Percentiles rank a stretch among this genome's conserved stretches.
These are phyloP conservation scores for Sicyos edulis DNA, from an alignment of 306 rosid species.

Conservation along the genomic window DNA sequence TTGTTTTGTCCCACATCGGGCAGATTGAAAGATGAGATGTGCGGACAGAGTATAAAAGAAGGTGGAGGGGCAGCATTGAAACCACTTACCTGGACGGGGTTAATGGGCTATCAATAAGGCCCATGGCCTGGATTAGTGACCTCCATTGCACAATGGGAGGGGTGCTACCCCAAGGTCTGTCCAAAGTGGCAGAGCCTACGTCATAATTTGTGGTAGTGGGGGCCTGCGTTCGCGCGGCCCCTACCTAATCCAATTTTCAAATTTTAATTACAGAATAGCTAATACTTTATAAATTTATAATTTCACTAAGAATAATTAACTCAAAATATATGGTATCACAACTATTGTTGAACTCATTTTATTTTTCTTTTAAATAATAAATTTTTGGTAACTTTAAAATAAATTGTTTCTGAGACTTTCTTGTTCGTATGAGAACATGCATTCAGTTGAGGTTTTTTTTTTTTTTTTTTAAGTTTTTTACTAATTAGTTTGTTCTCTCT, in stretches of 20 bases:
- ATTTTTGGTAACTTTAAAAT: too few species aligned
- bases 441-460: too few species aligned
- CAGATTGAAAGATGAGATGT: neutral
- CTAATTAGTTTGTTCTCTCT: too few species aligned
- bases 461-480: too few species aligned
- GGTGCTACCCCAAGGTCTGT: constrained; percentile 11
- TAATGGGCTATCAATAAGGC: neutral
- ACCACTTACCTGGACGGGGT: constrained; percentile 17
- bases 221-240: constrained; percentile 67
- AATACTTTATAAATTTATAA: too few species aligned
- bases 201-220: constrained; percentile 54
- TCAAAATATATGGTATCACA: too few species aligned
- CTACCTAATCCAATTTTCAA: neutral
- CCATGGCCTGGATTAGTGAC: constrained; percentile 3
- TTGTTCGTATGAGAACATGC: too few species aligned
- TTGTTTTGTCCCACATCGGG: constrained; percentile 8
- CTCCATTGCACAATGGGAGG: constrained; percentile 13
- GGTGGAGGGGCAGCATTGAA: rapidly evolving
- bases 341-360: too few species aligned
- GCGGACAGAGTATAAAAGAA: neutral
- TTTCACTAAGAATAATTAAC: too few species aligned
- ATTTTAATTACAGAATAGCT: too few species aligned
- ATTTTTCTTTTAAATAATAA: too few species aligned
- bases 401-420: too few species aligned
- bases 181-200: constrained; percentile 36